Percentiles rank a stretch among this genome's conserved stretches.
These are phyloP conservation scores for Gomphus bonarii DNA, from an alignment of 1,284 basidiomycete genomes.

Conservation along the genomic window DNA sequence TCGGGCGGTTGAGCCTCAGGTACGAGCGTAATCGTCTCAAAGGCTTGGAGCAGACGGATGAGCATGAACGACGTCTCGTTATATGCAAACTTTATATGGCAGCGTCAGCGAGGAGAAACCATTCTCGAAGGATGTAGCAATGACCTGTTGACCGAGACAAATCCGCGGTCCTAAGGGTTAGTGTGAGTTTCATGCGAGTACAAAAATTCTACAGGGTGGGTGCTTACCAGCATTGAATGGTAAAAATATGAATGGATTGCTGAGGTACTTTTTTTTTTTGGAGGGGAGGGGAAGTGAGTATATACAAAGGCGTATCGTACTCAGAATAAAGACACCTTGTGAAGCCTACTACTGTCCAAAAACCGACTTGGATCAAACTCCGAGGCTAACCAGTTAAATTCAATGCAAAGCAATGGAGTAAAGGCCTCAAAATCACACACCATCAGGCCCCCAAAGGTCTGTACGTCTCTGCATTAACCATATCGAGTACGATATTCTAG, in stretches of 20 bases:
- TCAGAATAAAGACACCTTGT: background rate
- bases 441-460: slow-evolving; percentile 60
- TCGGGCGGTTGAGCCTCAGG: slow-evolving; percentile 32
- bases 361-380: slow-evolving; percentile 19
- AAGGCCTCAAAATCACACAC: background rate
- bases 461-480: slow-evolving; percentile 51
- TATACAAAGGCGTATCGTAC: background rate
- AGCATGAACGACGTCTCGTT: slow-evolving; percentile 61
- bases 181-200: background rate
- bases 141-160: slow-evolving; percentile 35
- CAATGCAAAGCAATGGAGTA: background rate
- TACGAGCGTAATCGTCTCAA: slow-evolving; percentile 38
- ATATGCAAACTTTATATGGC: slow-evolving; percentile 51
- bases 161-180: slow-evolving; percentile 26
- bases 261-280: slow-evolving; percentile 1
- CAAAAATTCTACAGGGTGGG: background rate
- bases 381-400: background rate
- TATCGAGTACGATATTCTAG: slow-evolving; percentile 34
- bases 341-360: no score
- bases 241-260: slow-evolving; percentile 24
- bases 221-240: slow-evolving; percentile 34
- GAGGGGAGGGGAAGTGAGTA: background rate
- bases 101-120: background rate
- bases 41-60: slow-evolving; percentile 51
- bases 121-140: background rate